A percentile compares a stretch with the other conserved stretches of the same genome.
phyloP scores from a whole-genome alignment of 495 filamentous ascomycete species.

The Alectoria sarmentosa region DNA sequence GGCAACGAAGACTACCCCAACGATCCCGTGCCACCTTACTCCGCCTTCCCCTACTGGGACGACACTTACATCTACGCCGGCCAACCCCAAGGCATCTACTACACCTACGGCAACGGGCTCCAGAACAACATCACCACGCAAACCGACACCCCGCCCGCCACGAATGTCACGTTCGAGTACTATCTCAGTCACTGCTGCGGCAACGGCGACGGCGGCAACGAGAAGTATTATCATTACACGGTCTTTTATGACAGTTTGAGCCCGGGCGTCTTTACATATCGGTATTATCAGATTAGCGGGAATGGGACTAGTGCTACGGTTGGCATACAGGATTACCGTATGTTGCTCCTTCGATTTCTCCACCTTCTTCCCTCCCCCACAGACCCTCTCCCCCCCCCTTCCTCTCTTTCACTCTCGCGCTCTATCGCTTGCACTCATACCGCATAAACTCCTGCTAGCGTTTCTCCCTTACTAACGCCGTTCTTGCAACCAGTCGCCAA shows the following conservation, averaged over 20 bases:
- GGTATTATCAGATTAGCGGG: conserved; percentile 8
- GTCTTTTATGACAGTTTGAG: background rate
- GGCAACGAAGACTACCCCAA: conserved; percentile 1
- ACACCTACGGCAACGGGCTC: background rate
- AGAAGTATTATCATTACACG: conserved; percentile 7
- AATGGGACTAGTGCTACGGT: conserved; percentile 5
- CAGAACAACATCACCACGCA: background rate
- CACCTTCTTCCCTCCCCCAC: no score
- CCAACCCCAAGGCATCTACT: conserved; percentile 13
- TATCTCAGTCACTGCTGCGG: conserved; percentile 7
- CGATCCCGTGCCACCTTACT: conserved; percentile 2
- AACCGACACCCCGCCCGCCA: background rate
- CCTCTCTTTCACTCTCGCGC: background rate
- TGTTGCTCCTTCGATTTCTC: no score
- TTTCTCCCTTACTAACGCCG: no score
- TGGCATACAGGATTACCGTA: conserved; percentile 6
- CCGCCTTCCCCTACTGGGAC: conserved; percentile 6
- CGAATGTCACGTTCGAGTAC: conserved; percentile 6
- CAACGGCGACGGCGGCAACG: conserved; percentile 1
- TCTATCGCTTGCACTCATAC: background rate
- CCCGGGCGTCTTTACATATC: conserved; percentile 4
- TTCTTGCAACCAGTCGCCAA: no score
- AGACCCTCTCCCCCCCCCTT: no score
- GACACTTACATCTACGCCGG: conserved; percentile 10
- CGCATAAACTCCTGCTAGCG: background rate